phyloP scores from a whole-genome alignment of 306 rosid species.

The Prunus dulcis region DNA sequence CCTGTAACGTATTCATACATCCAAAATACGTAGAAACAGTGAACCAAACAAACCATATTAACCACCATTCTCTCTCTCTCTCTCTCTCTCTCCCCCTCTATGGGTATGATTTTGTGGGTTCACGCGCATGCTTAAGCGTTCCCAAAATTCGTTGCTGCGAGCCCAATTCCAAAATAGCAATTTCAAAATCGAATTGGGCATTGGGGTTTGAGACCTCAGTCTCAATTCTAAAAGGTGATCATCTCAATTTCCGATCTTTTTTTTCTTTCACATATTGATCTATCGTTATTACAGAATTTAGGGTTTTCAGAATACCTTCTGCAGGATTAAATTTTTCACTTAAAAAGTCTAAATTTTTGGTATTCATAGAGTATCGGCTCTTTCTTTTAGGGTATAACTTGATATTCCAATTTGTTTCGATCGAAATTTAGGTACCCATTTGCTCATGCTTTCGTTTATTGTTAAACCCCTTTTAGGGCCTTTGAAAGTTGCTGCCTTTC shows the following conservation, averaged over 20 bases:
- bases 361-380: not conserved
- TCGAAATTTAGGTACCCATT: not conserved
- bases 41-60: not conserved
- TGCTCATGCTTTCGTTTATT: not conserved
- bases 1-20: not conserved
- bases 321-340: not conserved
- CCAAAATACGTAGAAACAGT: not conserved
- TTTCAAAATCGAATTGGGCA: constrained; percentile 5
- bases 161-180: not conserved
- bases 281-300: not conserved
- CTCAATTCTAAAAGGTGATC: constrained; percentile 1
- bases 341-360: not conserved
- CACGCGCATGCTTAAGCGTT: not conserved
- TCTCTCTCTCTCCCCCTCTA: not conserved
- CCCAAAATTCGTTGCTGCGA: not conserved
- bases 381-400: not conserved
- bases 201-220: not conserved
- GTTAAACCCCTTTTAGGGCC: not conserved
- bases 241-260: not conserved
- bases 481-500: not conserved
- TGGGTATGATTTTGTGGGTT: not conserved
- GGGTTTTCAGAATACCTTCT: not conserved
- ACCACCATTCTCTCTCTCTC: constrained; percentile 1
- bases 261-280: not conserved
- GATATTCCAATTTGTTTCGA: not conserved